A percentile compares a stretch with the other conserved stretches of the same genome.
Conservation (phyloP, 2,329 filamentous ascomycete genomes). For the Elsinoe batatas region DNA sequence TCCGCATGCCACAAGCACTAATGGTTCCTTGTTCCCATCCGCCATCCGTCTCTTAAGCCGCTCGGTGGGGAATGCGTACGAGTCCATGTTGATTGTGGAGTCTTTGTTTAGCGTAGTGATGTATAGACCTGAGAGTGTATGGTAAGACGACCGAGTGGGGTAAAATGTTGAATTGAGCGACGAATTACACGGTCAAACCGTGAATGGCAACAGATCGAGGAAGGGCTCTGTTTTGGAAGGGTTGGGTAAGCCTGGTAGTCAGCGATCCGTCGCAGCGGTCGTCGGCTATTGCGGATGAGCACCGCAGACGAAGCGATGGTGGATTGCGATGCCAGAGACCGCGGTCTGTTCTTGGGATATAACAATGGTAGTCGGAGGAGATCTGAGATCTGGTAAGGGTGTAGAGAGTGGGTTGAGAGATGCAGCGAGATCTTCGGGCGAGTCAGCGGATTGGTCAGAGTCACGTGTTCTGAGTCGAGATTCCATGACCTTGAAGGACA, state of each 20-base stretch:
- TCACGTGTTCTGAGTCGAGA: conserved; percentile 1
- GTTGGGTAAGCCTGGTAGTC: background rate
- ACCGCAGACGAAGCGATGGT: conserved; percentile 9
- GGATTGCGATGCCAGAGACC: background rate
- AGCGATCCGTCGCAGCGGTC: conserved; percentile 1
- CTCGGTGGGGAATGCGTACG: conserved; percentile 53
- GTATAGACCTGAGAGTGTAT: background rate
- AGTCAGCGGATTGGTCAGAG: background rate
- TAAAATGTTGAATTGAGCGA: too few species aligned
- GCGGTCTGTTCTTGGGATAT: background rate
- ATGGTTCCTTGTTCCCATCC: conserved; percentile 48
- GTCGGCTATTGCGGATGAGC: conserved; percentile 3
- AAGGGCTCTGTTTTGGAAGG: background rate
- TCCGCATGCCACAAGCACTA: conserved; percentile 60
- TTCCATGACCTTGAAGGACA: conserved; percentile 3
- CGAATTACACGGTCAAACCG: too few species aligned
- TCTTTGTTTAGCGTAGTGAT: background rate
- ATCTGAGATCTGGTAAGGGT: background rate
- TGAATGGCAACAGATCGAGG: too few species aligned
- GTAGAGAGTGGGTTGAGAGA: background rate
- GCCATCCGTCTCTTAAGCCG: conserved; percentile 49
- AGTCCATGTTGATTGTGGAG: conserved; percentile 28
- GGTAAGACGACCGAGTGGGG: background rate
- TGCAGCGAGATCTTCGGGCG: background rate
- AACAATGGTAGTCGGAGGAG: background rate